Evolutionary conservation across 106 monocot species (phyloP).

Genomic region (Dactylorhiza incarnata): DNA sequence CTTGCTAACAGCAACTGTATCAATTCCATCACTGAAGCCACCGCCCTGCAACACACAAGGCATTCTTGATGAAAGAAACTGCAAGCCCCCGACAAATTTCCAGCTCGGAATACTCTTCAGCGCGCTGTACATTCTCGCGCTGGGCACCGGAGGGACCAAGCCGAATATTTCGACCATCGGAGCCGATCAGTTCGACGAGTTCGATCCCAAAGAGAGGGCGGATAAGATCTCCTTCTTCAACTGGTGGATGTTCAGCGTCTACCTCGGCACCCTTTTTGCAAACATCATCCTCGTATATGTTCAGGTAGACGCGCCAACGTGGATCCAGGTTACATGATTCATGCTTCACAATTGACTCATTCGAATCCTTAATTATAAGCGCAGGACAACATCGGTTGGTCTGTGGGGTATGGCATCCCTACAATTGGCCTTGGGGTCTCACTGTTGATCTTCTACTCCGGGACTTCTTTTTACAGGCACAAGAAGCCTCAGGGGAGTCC

Average conservation of each 20-base stretch:
- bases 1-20: constrained; percentile 2
- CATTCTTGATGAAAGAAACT: constrained; percentile 2
- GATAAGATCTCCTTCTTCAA: constrained; percentile 15
- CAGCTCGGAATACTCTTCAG: constrained; percentile 65
- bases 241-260: background rate
- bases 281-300: constrained; percentile 11
- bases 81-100: constrained; percentile 21
- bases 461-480: constrained; percentile 50
- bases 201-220: constrained; percentile 49
- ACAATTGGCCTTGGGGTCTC: constrained; percentile 33
- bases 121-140: constrained; percentile 64
- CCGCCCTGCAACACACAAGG: background rate
- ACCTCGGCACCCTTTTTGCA: constrained; percentile 9
- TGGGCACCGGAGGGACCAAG: constrained; percentile 74
- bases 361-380: constrained; percentile 14
- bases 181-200: constrained; percentile 85
- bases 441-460: constrained; percentile 29
- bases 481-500: constrained; percentile 48
- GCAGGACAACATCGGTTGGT: constrained; percentile 50
- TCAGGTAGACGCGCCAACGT: constrained; percentile 10
- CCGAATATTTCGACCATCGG: constrained; percentile 91
- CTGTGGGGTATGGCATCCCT: constrained; percentile 40
- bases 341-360: constrained; percentile 11
- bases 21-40: background rate
- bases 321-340: background rate